A percentile compares a stretch with the other conserved stretches of the same genome.
Conservation (phyloP, 1,284 basidiomycete genomes). For the Boletus smithii region DNA sequence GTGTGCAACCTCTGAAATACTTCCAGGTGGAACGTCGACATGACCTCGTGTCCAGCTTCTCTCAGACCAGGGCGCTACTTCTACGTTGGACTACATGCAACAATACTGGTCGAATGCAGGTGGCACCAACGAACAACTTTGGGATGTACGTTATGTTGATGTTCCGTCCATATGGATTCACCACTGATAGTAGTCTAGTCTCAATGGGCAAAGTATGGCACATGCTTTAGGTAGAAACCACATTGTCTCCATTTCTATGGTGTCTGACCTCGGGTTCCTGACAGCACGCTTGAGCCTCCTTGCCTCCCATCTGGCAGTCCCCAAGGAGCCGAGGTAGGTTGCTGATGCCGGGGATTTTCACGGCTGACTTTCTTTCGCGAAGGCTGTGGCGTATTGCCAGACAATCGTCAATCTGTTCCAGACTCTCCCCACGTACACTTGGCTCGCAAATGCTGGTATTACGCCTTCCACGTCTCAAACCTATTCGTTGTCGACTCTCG, state of each 20-base stretch:
- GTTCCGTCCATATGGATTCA: background rate
- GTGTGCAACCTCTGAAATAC: conserved; percentile 35
- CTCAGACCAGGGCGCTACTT: conserved; percentile 51
- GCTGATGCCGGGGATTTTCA: background rate
- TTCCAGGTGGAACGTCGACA: background rate
- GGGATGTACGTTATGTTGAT: conserved; percentile 51
- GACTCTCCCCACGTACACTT: conserved; percentile 64
- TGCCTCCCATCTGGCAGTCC: conserved; percentile 59
- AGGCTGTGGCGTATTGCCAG: conserved; percentile 74
- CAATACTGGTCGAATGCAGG: conserved; percentile 64
- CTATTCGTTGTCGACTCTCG: conserved; percentile 56
- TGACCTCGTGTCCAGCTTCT: conserved; percentile 48
- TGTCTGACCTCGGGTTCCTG: conserved; percentile 5
- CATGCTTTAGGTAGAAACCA: conserved; percentile 58
- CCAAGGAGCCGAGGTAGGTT: conserved; percentile 54
- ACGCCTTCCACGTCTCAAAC: conserved; percentile 57
- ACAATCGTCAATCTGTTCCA: conserved; percentile 64
- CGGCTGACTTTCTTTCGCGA: conserved; percentile 12
- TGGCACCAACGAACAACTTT: conserved; percentile 61
- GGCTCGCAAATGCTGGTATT: conserved; percentile 69
- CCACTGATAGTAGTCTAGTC: conserved; percentile 40
- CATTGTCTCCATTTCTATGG: background rate
- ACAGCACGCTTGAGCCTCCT: conserved; percentile 55
- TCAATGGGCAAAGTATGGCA: conserved; percentile 71
- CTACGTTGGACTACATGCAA: conserved; percentile 68